Evolutionary conservation across 2,329 filamentous ascomycete species (phyloP).

Genomic region (Paraphaeosphaeria minitans): DNA sequence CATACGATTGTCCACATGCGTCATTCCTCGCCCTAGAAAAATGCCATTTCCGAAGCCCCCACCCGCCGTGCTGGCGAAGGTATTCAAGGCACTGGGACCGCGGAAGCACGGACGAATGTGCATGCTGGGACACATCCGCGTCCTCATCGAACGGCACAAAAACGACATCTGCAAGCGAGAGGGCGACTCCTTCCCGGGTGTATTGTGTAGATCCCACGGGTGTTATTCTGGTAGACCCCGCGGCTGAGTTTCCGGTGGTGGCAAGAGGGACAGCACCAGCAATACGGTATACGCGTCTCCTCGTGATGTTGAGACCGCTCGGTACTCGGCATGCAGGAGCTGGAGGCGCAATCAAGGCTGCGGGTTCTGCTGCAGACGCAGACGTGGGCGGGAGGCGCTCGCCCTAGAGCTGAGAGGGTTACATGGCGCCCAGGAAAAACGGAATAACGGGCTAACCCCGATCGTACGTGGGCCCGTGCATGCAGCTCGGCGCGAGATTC

Average conservation of each 20-base stretch:
- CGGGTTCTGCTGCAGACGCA: neutral
- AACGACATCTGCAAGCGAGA: too few relatives aligned
- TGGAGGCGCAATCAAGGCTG: neutral
- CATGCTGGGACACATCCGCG: neutral
- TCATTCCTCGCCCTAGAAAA: neutral
- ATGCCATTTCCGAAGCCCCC: neutral
- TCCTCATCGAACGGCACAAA: too few relatives aligned
- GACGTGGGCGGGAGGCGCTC: constrained; percentile 4
- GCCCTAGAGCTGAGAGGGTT: constrained; percentile 17
- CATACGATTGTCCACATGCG: neutral
- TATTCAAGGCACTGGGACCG: neutral
- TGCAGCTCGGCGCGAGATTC: neutral
- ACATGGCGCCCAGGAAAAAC: constrained; percentile 21
- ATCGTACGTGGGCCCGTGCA: neutral
- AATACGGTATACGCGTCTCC: neutral
- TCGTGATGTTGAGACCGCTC: neutral
- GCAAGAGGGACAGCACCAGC: neutral
- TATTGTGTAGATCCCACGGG: too few relatives aligned
- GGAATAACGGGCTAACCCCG: constrained; percentile 24
- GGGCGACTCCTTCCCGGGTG: neutral
- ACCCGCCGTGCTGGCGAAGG: neutral
- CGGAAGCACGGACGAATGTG: neutral
- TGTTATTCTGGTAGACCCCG: too few relatives aligned
- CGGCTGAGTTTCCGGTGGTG: too few relatives aligned
- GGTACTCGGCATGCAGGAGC: constrained; percentile 7